Percentiles rank a stretch among this genome's conserved stretches.
Conservation (phyloP, 352 stramenopile species). For the Phytophthora cactorum region DNA sequence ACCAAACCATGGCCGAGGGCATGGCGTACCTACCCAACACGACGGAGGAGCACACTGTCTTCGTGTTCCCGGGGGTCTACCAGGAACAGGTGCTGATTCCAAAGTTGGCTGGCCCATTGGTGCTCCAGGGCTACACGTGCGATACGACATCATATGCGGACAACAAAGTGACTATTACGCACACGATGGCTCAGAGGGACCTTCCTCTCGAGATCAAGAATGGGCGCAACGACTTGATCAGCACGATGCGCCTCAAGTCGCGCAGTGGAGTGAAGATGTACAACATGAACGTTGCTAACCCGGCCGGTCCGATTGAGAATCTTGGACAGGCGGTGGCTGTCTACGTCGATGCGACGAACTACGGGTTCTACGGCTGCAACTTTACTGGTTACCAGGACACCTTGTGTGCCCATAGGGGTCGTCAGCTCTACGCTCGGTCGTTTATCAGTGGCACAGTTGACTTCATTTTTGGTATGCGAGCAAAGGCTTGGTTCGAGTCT, state of each 20-base stretch:
- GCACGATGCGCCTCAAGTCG: constrained; percentile 12
- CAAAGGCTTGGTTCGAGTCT: constrained; percentile 19
- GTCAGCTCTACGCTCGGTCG: constrained; percentile 9
- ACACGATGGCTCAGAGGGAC: constrained; percentile 12
- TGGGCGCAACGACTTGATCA: constrained; percentile 4
- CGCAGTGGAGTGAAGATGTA: constrained; percentile 9
- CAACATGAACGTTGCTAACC: constrained; percentile 2
- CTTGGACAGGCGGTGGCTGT: not conserved
- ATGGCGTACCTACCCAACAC: constrained; percentile 5
- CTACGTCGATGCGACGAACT: not conserved
- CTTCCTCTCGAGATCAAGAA: constrained; percentile 7
- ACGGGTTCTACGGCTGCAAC: constrained; percentile 22
- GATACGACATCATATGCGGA: constrained; percentile 19
- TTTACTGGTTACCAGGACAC: constrained; percentile 20
- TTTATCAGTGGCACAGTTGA: constrained; percentile 19
- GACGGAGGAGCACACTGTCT: constrained; percentile 17
- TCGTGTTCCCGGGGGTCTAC: constrained; percentile 26
- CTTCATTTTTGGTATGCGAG: constrained; percentile 15
- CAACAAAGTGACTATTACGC: constrained; percentile 22
- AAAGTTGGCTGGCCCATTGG: constrained; percentile 4
- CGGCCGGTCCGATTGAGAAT: not conserved
- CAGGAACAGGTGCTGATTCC: constrained; percentile 19
- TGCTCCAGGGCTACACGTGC: constrained; percentile 29
- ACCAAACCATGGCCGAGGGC: constrained; percentile 12
- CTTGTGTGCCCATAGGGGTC: constrained; percentile 13